Evolutionary conservation across 441 rosid species (phyloP).

Genomic region (Pelargonium citronellum): DNA sequence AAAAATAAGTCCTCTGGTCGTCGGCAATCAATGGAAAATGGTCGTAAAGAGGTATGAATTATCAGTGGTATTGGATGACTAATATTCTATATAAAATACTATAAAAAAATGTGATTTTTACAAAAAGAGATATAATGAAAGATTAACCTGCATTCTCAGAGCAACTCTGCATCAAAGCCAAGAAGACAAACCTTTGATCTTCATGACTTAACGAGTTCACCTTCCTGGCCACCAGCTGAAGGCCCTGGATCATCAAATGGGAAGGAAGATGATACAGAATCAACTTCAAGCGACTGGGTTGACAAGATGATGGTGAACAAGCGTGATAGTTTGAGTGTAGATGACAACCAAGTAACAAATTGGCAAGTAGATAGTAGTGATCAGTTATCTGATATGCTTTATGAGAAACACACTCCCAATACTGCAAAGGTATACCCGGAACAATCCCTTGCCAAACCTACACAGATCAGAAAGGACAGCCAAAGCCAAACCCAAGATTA

Average conservation of each 20-base stretch:
- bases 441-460: constrained; percentile 22
- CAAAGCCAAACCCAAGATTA: constrained; percentile 38
- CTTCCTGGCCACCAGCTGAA: constrained; percentile 35
- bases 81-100: no score
- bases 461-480: constrained; percentile 33
- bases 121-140: not conserved
- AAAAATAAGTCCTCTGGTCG: constrained; percentile 27
- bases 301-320: constrained; percentile 52
- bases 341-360: constrained; percentile 24
- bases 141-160: constrained; percentile 34
- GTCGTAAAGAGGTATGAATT: constrained; percentile 40
- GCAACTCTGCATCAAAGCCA: constrained; percentile 31
- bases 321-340: constrained; percentile 24
- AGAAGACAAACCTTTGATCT: constrained; percentile 51
- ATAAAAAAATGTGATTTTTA: not conserved
- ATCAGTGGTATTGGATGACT: no score
- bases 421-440: constrained; percentile 40
- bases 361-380: constrained; percentile 32
- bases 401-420: constrained; percentile 28
- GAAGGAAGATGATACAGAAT: constrained; percentile 48
- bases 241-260: constrained; percentile 23
- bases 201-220: constrained; percentile 42
- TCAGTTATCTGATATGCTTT: constrained; percentile 32
- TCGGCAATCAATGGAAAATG: constrained; percentile 34
- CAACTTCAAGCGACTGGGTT: constrained; percentile 45